Evolutionary conservation across 345 rosid genomes (phyloP).

Genomic region (Tarenaya hassleriana): DNA sequence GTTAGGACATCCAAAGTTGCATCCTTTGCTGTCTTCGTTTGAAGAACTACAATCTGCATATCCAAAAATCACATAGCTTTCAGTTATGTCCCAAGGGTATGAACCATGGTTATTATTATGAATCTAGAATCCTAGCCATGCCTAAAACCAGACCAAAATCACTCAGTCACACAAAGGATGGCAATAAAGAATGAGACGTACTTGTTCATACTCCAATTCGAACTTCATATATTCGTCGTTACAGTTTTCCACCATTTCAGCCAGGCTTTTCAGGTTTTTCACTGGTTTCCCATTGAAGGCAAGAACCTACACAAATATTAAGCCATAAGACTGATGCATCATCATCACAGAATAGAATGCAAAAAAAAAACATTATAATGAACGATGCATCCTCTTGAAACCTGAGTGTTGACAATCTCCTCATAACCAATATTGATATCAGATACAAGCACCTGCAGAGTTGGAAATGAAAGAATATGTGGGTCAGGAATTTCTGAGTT

Average conservation of each 20-base stretch:
- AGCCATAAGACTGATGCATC: constrained; percentile 1
- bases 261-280: constrained; percentile 74
- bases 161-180: too few relatives aligned
- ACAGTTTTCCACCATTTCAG: constrained; percentile 77
- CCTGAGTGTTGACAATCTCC: constrained; percentile 93
- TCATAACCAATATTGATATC: constrained; percentile 92
- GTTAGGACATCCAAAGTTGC: constrained; percentile 69
- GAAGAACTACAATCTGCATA: constrained; percentile 63
- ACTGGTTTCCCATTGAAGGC: constrained; percentile 84
- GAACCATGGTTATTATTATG: too few relatives aligned
- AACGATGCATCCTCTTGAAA: constrained; percentile 15
- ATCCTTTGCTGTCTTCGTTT: constrained; percentile 63
- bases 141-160: too few relatives aligned
- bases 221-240: constrained; percentile 69
- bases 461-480: too few relatives aligned
- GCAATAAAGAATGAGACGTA: constrained; percentile 23
- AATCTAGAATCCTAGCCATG: too few relatives aligned
- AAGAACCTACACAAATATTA: constrained; percentile 48
- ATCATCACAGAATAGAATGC: neutral
- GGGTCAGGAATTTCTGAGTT: too few relatives aligned
- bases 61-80: constrained; percentile 1
- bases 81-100: too few relatives aligned
- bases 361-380: neutral
- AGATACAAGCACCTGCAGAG: constrained; percentile 78
- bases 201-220: constrained; percentile 86